A percentile compares a stretch with the other conserved stretches of the same genome.
These are phyloP conservation scores for Argentina anserina DNA, from an alignment of 306 rosid species.

Conservation along the genomic window DNA sequence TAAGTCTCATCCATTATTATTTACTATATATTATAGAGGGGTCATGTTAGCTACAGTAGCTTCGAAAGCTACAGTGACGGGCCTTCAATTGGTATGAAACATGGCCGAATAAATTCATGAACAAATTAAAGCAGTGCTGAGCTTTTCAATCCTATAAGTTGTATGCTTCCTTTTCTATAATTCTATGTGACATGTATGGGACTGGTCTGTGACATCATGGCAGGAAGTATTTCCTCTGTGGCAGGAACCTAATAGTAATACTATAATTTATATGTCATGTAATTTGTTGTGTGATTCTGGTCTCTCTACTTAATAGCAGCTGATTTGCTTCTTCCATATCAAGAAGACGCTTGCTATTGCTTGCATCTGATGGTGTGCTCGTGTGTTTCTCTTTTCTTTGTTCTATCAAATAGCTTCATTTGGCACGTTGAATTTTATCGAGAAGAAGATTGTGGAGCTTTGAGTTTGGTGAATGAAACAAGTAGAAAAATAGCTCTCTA, in stretches of 20 bases:
- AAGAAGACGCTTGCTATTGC: conserved; percentile 1
- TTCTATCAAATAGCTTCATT: neutral
- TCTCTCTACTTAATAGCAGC: no score
- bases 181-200: neutral
- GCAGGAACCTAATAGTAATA: no score
- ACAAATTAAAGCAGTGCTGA: neutral
- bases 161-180: no score
- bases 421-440: neutral
- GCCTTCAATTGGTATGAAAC: no score
- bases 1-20: no score
- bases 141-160: no score
- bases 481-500: neutral
- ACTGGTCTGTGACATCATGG: conserved; percentile 4
- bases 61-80: no score
- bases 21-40: no score
- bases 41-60: no score
- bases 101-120: neutral
- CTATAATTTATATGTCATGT: no score
- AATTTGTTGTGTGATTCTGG: no score
- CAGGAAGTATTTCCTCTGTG: neutral
- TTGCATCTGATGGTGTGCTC: conserved; percentile 11
- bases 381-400: neutral
- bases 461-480: conserved; percentile 5
- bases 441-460: neutral
- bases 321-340: conserved; percentile 15